These are phyloP conservation scores for sunflower (Helianthus annuus) DNA, from an alignment of 129 eudicot species.

Conservation along the genomic window DNA sequence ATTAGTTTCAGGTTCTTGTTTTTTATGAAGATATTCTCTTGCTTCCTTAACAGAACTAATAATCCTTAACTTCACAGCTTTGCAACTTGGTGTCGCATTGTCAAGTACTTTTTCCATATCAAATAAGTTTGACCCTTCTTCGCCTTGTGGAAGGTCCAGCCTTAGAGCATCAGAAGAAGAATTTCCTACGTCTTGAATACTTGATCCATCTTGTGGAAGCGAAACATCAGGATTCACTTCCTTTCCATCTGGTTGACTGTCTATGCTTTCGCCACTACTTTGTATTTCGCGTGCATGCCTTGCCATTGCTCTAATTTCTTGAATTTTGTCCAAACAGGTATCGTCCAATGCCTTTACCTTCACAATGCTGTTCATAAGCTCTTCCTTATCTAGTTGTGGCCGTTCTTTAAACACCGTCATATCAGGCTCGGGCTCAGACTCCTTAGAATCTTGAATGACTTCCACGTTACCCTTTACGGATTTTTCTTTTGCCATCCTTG, in stretches of 20 bases:
- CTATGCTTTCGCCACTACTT: constrained; percentile 28
- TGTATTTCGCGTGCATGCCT: constrained; percentile 76
- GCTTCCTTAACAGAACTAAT: constrained; percentile 88
- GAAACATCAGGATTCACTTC: constrained; percentile 30
- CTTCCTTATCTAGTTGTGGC: constrained; percentile 68
- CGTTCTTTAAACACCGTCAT: constrained; percentile 29
- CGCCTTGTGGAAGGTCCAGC: constrained; percentile 11
- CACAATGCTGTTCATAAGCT: constrained; percentile 52
- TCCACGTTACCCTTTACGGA: constrained; percentile 55
- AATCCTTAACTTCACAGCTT: constrained; percentile 39
- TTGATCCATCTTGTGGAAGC: constrained; percentile 12
- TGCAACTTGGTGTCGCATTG: constrained; percentile 31
- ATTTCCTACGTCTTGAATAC: constrained; percentile 18
- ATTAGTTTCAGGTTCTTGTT: constrained; percentile 23
- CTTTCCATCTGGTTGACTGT: constrained; percentile 23
- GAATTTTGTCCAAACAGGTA: constrained; percentile 43
- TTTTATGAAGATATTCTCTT: constrained; percentile 64
- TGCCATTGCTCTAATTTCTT: constrained; percentile 78
- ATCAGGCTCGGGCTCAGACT: constrained; percentile 33
- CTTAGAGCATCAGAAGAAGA: constrained; percentile 9
- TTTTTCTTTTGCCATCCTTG: constrained; percentile 55
- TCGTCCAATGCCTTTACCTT: constrained; percentile 44
- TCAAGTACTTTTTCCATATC: constrained; percentile 20
- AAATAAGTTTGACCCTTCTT: constrained; percentile 4
- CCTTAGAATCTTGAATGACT: constrained; percentile 45